Base-by-base conservation (phyloP, 1,284 basidiomycete species). In the Malassezia furfur region DNA sequence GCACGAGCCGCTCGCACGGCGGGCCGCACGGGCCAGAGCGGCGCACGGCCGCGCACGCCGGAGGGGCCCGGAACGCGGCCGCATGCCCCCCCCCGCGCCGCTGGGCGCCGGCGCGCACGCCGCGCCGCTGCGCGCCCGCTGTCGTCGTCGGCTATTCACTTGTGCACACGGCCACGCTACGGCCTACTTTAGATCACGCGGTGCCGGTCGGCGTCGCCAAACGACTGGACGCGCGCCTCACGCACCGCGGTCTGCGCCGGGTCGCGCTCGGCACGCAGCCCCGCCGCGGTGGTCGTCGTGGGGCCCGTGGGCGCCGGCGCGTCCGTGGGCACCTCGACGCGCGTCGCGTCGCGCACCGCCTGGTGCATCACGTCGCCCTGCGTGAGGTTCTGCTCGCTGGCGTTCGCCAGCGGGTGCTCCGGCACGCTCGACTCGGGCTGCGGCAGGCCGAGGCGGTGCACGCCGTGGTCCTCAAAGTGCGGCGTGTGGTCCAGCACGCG, bases 341-440 rank as follows among this genome's bases (percentile, higher is more conserved):
- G 37, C 22, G 46, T 34, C 19, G 51, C 46, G 2, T 49, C 34
- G 11, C 34, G 49, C 39, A 46, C 47, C 5, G 50, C 56, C 14
- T 50, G 31, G 22, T 54, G 56, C 14, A 53, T 37, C 11, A 48
- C 21, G 31, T 54, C 40, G 48, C 51, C 50, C 40, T 53, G 47
- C 15, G 50, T 54, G 15, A 32, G 6, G 41, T 45, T 34, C 9
- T 44, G 28, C 28, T 50, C 48, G 10, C 17, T 35, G 17, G 50
- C 56, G 14, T 25, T 21, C 17, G 36, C 15, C 15, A 48, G 34
- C 30, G 48, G 14, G 11, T 50, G 15, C 36, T 53, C 36, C 1
- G 51, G 50, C 15, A 58, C 41, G 9, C 46, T 15, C 31, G 56
- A 50, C 10, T 22, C 48, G 25, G 34, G 46, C 37, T 41, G 38